Percentiles rank a stretch among this genome's conserved stretches.
Conservation (phyloP, 192 early-diverging fungal species). For the Coemansia nantahalensis region DNA sequence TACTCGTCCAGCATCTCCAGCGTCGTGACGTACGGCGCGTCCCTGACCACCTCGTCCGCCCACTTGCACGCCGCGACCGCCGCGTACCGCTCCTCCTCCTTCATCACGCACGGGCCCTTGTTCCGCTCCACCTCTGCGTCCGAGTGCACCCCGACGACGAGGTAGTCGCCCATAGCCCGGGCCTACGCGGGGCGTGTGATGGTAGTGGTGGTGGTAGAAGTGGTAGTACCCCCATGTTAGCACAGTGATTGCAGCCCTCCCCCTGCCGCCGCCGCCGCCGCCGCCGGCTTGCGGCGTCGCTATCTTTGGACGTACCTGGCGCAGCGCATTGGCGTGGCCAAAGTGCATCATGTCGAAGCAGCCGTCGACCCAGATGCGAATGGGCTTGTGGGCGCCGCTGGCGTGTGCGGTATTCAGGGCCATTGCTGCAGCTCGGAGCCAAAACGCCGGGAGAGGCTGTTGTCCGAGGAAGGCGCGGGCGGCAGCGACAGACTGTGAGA, state of each 20-base stretch:
- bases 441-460: no score
- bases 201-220: no score
- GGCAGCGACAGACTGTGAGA: no score
- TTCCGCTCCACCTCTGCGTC: slow-evolving; percentile 88
- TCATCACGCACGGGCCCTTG: slow-evolving; percentile 98
- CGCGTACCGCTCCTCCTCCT: slow-evolving; percentile 92
- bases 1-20: slow-evolving; percentile 83
- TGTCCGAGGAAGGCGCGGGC: no score
- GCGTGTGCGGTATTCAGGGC: slow-evolving; percentile 5
- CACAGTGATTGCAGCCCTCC: no score
- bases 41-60: slow-evolving; percentile 88
- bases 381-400: slow-evolving; percentile 38
- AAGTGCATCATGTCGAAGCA: slow-evolving; percentile 98
- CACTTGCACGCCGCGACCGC: slow-evolving; percentile 96
- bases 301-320: slow-evolving; percentile 63
- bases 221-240: background rate
- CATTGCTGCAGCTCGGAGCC: no score
- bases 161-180: slow-evolving; percentile 89
- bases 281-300: no score
- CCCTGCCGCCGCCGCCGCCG: no score
- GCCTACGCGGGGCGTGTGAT: slow-evolving; percentile 55
- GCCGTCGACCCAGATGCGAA: slow-evolving; percentile 82
- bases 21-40: slow-evolving; percentile 91
- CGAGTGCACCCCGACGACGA: slow-evolving; percentile 96
- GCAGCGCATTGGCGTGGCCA: slow-evolving; percentile 94